Evolutionary conservation across 768 basidiomycete species (phyloP).

Genomic region (Hygrophorus pudorinus): DNA sequence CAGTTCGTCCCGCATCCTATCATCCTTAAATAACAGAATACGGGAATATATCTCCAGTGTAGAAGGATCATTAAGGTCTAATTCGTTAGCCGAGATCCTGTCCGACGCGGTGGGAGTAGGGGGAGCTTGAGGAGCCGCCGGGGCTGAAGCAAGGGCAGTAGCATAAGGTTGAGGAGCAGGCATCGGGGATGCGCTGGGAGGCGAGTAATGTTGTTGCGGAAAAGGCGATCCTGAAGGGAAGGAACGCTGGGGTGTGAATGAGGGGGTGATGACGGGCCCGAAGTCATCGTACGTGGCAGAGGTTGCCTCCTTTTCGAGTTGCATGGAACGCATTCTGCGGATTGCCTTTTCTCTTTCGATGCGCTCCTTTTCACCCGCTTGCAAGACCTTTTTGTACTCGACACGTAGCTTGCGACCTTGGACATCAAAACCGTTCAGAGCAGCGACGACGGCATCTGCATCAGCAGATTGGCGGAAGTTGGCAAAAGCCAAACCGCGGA

Average conservation of each 20-base stretch:
- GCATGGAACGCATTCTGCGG: constrained; percentile 95
- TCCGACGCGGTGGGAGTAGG: constrained; percentile 58
- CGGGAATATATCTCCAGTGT: constrained; percentile 97
- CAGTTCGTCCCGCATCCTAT: constrained; percentile 93
- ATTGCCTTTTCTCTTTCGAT: constrained; percentile 99
- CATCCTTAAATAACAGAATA: constrained; percentile 94
- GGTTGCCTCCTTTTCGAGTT: constrained; percentile 70
- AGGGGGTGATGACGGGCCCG: constrained; percentile 46
- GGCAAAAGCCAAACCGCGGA: constrained; percentile 96
- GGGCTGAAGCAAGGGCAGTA: constrained; percentile 36
- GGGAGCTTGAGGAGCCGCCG: constrained; percentile 43
- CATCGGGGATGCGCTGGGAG: constrained; percentile 48
- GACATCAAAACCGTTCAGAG: constrained; percentile 92
- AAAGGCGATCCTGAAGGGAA: constrained; percentile 56
- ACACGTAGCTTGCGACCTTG: constrained; percentile 96
- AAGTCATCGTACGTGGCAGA: constrained; percentile 66
- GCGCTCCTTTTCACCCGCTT: constrained; percentile 97
- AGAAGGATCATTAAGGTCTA: constrained; percentile 93
- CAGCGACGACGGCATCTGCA: constrained; percentile 92
- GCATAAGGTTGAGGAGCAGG: constrained; percentile 31
- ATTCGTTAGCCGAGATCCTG: constrained; percentile 55
- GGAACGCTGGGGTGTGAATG: constrained; percentile 64
- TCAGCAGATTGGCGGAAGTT: constrained; percentile 90
- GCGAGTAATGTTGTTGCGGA: constrained; percentile 53
- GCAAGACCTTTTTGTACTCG: constrained; percentile 99